phyloP scores from a whole-genome alignment of 495 filamentous ascomycete genomes.

The Choiromyces venosus region DNA sequence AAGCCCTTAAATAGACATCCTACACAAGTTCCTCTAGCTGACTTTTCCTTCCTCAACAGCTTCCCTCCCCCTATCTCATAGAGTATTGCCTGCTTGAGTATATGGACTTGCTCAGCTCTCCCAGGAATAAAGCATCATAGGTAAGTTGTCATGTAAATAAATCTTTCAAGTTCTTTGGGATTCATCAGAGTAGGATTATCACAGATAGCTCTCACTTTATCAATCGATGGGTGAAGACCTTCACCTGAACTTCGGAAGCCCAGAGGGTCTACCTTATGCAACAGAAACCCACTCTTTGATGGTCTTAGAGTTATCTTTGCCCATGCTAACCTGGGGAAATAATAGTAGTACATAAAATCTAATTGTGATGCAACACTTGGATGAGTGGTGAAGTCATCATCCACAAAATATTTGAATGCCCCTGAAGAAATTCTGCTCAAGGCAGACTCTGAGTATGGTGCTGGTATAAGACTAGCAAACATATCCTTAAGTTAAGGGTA shows the following conservation, averaged over 20 bases:
- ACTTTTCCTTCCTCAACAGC: too few relatives aligned
- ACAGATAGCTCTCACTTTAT: conserved; percentile 2
- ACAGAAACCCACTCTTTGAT: neutral
- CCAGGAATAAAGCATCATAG: conserved; percentile 1
- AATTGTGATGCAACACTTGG: neutral
- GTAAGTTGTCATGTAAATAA: conserved; percentile 6
- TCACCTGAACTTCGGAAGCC: neutral
- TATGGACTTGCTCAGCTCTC: conserved; percentile 1
- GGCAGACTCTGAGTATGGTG: too few relatives aligned
- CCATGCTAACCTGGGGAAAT: conserved; percentile 5
- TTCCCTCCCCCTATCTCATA: too few relatives aligned
- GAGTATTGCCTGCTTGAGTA: too few relatives aligned
- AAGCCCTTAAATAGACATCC: too few relatives aligned
- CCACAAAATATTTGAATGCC: conserved; percentile 6
- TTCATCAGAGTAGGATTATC: neutral
- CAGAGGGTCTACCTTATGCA: neutral
- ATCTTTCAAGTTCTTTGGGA: neutral
- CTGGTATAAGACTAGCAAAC: neutral
- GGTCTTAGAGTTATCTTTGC: neutral
- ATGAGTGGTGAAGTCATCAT: conserved; percentile 4
- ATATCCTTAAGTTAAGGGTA: conserved; percentile 14
- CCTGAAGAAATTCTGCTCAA: too few relatives aligned
- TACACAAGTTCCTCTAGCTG: too few relatives aligned
- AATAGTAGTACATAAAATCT: neutral
- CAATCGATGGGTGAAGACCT: neutral